Conservation (phyloP, 2,329 filamentous ascomycete genomes). For the Fusarium veterinarium region DNA sequence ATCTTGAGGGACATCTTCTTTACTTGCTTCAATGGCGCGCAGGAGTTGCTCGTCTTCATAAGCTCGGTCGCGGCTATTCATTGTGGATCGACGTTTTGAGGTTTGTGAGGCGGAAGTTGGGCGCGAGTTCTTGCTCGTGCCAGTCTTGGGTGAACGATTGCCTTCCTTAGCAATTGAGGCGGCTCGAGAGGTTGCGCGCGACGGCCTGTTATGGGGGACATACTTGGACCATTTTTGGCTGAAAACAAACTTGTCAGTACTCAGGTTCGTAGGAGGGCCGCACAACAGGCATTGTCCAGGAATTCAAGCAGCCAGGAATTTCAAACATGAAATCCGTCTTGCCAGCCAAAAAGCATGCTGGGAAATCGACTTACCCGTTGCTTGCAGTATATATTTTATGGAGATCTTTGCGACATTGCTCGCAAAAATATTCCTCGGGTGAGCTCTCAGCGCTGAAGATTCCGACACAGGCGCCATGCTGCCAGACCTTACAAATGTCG, state of each 20-base stretch:
- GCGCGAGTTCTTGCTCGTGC: constrained; percentile 67
- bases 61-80: constrained; percentile 95
- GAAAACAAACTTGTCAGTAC: constrained; percentile 51
- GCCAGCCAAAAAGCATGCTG: neutral
- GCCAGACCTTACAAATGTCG: constrained; percentile 98
- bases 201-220: constrained; percentile 67
- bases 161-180: constrained; percentile 64
- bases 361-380: constrained; percentile 78
- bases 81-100: constrained; percentile 89
- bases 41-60: constrained; percentile 94
- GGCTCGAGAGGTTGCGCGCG: constrained; percentile 70
- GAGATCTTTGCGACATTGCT: constrained; percentile 90
- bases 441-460: constrained; percentile 94
- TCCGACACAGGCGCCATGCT: constrained; percentile 96
- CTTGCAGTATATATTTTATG: constrained; percentile 84
- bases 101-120: constrained; percentile 62
- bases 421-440: constrained; percentile 98
- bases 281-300: neutral
- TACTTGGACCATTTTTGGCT: constrained; percentile 77
- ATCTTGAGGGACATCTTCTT: constrained; percentile 74
- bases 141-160: constrained; percentile 72
- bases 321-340: neutral
- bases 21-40: constrained; percentile 94
- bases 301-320: neutral
- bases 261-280: neutral